Evolutionary conservation across 2,329 filamentous ascomycete species (phyloP), one percentile per base, ranked within the genome.

Genomic region (Sarocladiaceae sp.): DNA sequence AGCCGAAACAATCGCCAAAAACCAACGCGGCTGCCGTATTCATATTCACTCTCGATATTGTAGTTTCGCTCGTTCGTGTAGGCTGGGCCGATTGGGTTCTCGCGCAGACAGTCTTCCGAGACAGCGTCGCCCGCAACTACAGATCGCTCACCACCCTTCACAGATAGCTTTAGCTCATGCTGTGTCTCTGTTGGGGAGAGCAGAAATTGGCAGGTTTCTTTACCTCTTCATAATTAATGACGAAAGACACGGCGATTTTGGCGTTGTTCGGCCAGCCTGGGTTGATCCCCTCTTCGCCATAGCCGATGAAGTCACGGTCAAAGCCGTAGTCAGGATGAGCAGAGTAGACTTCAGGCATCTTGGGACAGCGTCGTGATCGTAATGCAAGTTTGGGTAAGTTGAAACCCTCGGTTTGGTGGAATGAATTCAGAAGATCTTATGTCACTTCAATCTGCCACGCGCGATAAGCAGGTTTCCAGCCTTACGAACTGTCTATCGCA

Each of bases 1-100:
- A 74, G 53, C 15, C 65, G 58, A 53, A 74, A 70, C 2, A 74
- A 56, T 3, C 71, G 59, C 72, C 72, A 75, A 54, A 68, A 68
- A 3, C 71, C 72, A 1, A 63, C 63, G 3, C 72, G 64, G 18
- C 64, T 64, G 26, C 72, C 70, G 50, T 76, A 76, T 45, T 76
- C 71, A 49, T 70, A 76, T 48, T 74, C 71, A 21, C 60, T 63
- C 55, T 76, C 72, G 42, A 62, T 63, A 48, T 69, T 73, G 49
- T 62, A 61, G 66, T 59, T 64, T 39, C 70, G 64, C 50, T 69
- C 67, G 46, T 68, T 65, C 52, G 63, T 54, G 11, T 55, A 54
- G 6, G 60, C 54, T 3, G 26, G 33, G 6, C 43, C 33, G 5
- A 57, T 57, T 1, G 64, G 57, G 47, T 69, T 66, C 48, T 73